phyloP scores from a whole-genome alignment of 73 alveolate genomes.

The Loxodes magnus region DNA sequence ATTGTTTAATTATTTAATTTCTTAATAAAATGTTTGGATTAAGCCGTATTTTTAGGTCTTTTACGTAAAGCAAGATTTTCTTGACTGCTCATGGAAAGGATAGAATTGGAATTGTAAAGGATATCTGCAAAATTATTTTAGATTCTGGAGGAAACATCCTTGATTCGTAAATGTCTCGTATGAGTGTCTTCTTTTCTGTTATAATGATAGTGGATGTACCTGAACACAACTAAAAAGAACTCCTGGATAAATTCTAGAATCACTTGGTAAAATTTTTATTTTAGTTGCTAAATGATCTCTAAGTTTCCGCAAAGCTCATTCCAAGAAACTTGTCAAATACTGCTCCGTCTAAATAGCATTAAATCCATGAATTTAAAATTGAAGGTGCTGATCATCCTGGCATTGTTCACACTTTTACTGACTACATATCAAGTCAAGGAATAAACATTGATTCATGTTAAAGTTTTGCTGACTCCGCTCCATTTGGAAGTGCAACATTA shows the following conservation, averaged over 20 bases:
- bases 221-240: neutral
- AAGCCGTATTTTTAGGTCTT: neutral
- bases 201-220: constrained; percentile 6
- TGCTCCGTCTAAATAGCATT: too few relatives aligned
- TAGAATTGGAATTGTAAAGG: constrained; percentile 7
- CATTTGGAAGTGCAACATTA: constrained; percentile 10
- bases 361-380: too few relatives aligned
- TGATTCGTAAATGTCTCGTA: constrained; percentile 5
- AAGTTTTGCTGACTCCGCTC: neutral
- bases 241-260: constrained; percentile 2
- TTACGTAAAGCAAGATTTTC: neutral
- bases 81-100: constrained; percentile 4
- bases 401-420: constrained; percentile 1
- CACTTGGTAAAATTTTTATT: too few relatives aligned
- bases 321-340: too few relatives aligned
- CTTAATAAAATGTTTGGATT: too few relatives aligned
- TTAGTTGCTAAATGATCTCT: too few relatives aligned
- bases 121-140: neutral
- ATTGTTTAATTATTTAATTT: too few relatives aligned
- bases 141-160: constrained; percentile 11
- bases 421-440: neutral
- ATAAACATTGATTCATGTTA: neutral
- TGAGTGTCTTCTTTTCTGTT: neutral
- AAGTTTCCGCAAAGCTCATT: too few relatives aligned
- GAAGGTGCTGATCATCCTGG: constrained; percentile 7